A percentile compares a stretch with the other conserved stretches of the same genome.
Conservation (phyloP, 1,284 basidiomycete genomes). For the Cyathus olla region DNA sequence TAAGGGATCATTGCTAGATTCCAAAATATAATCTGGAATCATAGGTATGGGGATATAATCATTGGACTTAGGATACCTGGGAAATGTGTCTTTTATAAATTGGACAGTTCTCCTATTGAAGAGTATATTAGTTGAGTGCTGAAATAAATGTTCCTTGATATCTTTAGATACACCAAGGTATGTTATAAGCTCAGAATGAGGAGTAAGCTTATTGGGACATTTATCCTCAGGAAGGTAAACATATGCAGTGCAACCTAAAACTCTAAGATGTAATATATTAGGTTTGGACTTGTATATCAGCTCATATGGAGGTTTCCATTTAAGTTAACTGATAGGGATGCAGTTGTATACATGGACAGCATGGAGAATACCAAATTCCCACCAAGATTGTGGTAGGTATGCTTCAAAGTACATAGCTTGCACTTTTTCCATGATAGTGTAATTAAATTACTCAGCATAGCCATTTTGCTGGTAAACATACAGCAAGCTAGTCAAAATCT, state of each 20-base stretch:
- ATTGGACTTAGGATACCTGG: constrained; percentile 11
- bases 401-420: no score
- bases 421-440: no score
- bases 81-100: constrained; percentile 27
- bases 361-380: constrained; percentile 23
- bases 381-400: no score
- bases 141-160: constrained; percentile 24
- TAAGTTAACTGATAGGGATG: constrained; percentile 15
- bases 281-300: constrained; percentile 13
- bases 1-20: neutral
- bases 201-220: constrained; percentile 16
- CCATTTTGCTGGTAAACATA: constrained; percentile 25
- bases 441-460: constrained; percentile 21
- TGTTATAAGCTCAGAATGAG: constrained; percentile 20
- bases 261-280: constrained; percentile 14
- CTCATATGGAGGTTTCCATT: constrained; percentile 12
- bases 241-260: no score
- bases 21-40: no score
- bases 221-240: neutral
- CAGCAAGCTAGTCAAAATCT: constrained; percentile 8
- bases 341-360: constrained; percentile 35
- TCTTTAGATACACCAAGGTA: constrained; percentile 16
- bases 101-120: constrained; percentile 25
- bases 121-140: constrained; percentile 17
- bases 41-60: neutral